Base-by-base conservation (phyloP, 768 basidiomycete species). In the Butyriboletus loyo region DNA sequence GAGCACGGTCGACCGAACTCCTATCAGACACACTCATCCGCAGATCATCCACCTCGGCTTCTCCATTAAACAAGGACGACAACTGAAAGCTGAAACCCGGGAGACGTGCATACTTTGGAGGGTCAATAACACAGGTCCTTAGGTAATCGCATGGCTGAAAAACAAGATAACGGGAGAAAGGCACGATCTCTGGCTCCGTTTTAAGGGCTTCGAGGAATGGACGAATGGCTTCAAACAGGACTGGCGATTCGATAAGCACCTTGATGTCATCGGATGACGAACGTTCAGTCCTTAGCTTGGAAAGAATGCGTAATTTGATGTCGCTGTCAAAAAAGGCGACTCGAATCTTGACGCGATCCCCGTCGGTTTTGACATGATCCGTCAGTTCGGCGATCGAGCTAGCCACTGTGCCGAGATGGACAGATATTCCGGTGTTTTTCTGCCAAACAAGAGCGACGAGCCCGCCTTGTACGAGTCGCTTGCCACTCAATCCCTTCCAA, bases 131-230 rank as follows among this genome's bases (percentile, higher is more conserved):
- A 14, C 72, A 64, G 4, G 60, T 57, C 2, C 53, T 46, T n/a
- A 83, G 59, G 49, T 63, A 74, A 6, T 59, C 64, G 0, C 46
- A 56, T 7, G 77, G 71, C 11, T 59, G 73, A 49, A 82, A 81
- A 0, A 74, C 75, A 21, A 88, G 74, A 42, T 81, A 79, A 10
- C 64, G 64, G 0, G 73, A 61, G 62, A 87, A 85, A 0, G 85
- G 86, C 7, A 89, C 53, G 2, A 68, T 64, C 42, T 79, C 77
- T 0, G 87, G 84, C 49, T 83, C 85, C 2, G 71, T 67, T 54
- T 80, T 74, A 4, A 89, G 72, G 0, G 80, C 76, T 52, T 85
- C 76, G 14, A 89, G 72, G 70, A 89, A 89, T 0, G 87, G 87
- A 7, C 84, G 73, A 31, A 85, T 77, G 0, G 83, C 73, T 53